Conservation (phyloP, 2,329 filamentous ascomycete genomes). For the Cytospora piceae region DNA sequence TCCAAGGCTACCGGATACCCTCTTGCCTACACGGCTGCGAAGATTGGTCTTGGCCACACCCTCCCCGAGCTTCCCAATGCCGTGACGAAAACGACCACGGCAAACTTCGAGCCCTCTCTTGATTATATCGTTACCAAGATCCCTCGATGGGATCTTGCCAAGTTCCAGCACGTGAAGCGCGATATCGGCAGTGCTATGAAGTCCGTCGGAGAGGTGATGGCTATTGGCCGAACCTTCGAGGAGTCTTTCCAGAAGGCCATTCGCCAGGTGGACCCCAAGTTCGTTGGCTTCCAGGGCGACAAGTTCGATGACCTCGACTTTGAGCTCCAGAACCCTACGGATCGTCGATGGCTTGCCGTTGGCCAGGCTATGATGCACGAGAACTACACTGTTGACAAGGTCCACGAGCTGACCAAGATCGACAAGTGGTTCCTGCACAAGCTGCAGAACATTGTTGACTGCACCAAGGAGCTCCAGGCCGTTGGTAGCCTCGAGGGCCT, state of each 20-base stretch:
- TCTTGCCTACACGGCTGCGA: slow-evolving; percentile 94
- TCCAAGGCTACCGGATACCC: slow-evolving; percentile 98
- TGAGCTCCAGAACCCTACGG: slow-evolving; percentile 88
- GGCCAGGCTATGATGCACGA: slow-evolving; percentile 98
- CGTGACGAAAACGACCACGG: slow-evolving; percentile 97
- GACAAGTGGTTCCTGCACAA: slow-evolving; percentile 99
- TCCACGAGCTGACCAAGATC: slow-evolving; percentile 96
- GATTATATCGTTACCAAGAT: slow-evolving; percentile 99
- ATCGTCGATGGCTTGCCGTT: slow-evolving; percentile 95
- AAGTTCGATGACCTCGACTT: slow-evolving; percentile 92
- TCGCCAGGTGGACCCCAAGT: slow-evolving; percentile 91
- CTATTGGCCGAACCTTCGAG: slow-evolving; percentile 96
- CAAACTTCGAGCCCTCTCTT: slow-evolving; percentile 96
- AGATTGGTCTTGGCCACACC: slow-evolving; percentile 95
- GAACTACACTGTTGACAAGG: slow-evolving; percentile 87
- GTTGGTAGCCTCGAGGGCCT: slow-evolving; percentile 81
- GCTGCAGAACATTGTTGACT: slow-evolving; percentile 95
- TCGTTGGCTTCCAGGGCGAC: slow-evolving; percentile 91
- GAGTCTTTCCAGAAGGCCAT: slow-evolving; percentile 99
- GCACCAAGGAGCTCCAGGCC: slow-evolving; percentile 81
- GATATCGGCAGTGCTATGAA: slow-evolving; percentile 99
- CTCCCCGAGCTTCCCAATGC: slow-evolving; percentile 96
- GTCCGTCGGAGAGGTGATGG: slow-evolving; percentile 99
- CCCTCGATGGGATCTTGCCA: slow-evolving; percentile 95
- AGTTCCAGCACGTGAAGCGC: slow-evolving; percentile 98